These are phyloP conservation scores for Rhizopogon roseolus DNA, from an alignment of 768 basidiomycete species.

Conservation along the genomic window DNA sequence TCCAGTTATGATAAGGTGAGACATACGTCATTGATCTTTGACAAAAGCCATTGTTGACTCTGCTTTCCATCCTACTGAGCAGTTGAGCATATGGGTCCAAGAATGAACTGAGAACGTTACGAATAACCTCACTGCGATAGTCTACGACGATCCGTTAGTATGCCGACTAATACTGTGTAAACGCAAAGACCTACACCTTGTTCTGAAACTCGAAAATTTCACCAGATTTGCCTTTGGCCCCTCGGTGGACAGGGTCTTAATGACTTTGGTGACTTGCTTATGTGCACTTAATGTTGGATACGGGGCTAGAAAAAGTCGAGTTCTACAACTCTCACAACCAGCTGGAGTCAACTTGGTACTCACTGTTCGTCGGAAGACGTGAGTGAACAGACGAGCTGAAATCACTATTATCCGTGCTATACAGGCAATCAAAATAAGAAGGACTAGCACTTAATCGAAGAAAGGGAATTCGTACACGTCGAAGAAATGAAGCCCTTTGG, in stretches of 20 bases:
- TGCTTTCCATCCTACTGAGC: slow-evolving; percentile 57
- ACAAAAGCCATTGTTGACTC: slow-evolving; percentile 75
- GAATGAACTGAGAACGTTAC: neutral
- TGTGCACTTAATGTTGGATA: slow-evolving; percentile 60
- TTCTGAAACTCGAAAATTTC: slow-evolving; percentile 15
- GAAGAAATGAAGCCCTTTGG: slow-evolving; percentile 77
- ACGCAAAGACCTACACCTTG: neutral
- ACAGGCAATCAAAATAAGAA: slow-evolving; percentile 6
- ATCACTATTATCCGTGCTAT: slow-evolving; percentile 71
- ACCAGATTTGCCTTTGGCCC: slow-evolving; percentile 43
- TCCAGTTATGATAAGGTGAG: slow-evolving; percentile 3
- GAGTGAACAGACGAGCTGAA: slow-evolving; percentile 41
- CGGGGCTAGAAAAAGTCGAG: slow-evolving; percentile 29
- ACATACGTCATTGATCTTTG: slow-evolving; percentile 58
- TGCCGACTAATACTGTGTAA: neutral
- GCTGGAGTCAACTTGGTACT: slow-evolving; percentile 13
- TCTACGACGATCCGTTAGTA: neutral
- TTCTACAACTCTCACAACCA: neutral
- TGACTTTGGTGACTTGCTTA: slow-evolving; percentile 52
- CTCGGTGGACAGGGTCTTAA: slow-evolving; percentile 61
- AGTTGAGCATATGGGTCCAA: neutral
- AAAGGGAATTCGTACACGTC: slow-evolving; percentile 55
- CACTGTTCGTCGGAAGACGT: slow-evolving; percentile 35
- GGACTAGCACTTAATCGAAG: slow-evolving; percentile 2
- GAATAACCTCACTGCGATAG: neutral